phyloP scores from a whole-genome alignment of 495 filamentous ascomycete species.

The Lichenothelia convexa region DNA sequence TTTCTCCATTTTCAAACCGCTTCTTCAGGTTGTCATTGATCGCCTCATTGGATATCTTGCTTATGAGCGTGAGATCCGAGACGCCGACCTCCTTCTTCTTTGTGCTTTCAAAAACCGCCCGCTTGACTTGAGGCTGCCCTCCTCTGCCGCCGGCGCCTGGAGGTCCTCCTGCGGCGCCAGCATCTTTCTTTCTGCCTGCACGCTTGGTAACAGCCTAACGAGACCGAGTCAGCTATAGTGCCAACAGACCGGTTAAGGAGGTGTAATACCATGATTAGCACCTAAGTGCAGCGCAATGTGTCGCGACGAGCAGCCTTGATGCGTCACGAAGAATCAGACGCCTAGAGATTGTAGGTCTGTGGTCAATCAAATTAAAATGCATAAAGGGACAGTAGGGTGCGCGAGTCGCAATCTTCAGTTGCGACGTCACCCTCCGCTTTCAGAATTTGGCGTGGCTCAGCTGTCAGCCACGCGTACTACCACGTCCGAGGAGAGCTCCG shows the following conservation, averaged over 20 bases:
- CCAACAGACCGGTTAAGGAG: constrained; percentile 2
- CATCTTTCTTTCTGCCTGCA: constrained; percentile 48
- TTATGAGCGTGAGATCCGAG: constrained; percentile 90
- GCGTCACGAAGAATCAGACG: too few relatives aligned
- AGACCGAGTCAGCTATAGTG: background rate
- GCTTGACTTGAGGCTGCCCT: constrained; percentile 53
- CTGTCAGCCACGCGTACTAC: too few relatives aligned
- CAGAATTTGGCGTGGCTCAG: too few relatives aligned
- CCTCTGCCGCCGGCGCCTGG: constrained; percentile 24
- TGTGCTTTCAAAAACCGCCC: constrained; percentile 82
- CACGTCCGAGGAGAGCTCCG: too few relatives aligned
- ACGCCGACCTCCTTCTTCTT: constrained; percentile 99
- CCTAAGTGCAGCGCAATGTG: too few relatives aligned
- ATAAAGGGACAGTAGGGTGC: too few relatives aligned
- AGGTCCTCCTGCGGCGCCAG: constrained; percentile 28
- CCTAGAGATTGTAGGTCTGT: too few relatives aligned
- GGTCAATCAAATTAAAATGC: too few relatives aligned
- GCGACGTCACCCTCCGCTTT: too few relatives aligned
- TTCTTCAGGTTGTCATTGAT: constrained; percentile 99
- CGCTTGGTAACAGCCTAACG: constrained; percentile 26
- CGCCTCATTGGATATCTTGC: constrained; percentile 95
- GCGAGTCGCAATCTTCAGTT: too few relatives aligned
- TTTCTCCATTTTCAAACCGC: constrained; percentile 87
- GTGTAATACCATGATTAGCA: too few relatives aligned
- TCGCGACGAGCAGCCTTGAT: too few relatives aligned